Evolutionary conservation across 768 basidiomycete species (phyloP).

Genomic region (Auriculariales sp.): DNA sequence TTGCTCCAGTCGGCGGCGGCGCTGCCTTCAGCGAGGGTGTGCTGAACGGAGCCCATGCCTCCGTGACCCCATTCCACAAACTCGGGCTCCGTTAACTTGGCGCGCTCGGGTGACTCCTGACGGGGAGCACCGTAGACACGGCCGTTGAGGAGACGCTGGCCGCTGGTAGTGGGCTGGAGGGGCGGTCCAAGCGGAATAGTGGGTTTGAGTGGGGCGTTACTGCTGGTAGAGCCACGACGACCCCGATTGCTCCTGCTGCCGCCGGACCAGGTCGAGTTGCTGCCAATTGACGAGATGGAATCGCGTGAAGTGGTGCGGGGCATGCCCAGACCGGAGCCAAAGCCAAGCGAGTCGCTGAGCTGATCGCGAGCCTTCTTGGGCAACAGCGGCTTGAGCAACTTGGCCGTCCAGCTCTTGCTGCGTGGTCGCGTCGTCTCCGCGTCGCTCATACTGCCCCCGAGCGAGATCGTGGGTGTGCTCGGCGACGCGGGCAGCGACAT

Average conservation of each 20-base stretch:
- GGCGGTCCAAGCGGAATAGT: slow-evolving; percentile 6
- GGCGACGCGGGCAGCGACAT: background rate
- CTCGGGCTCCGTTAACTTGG: slow-evolving; percentile 38
- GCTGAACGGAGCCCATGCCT: slow-evolving; percentile 51
- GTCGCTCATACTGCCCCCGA: background rate
- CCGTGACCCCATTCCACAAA: slow-evolving; percentile 92
- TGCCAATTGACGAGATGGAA: background rate
- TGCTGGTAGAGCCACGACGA: background rate
- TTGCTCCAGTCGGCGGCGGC: slow-evolving; percentile 21
- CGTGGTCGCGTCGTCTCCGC: background rate
- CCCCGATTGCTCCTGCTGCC: too few species aligned
- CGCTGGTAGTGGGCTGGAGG: slow-evolving; percentile 15
- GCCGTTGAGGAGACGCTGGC: slow-evolving; percentile 69
- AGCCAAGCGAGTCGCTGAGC: slow-evolving; percentile 17
- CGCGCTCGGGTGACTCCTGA: background rate
- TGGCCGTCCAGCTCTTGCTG: background rate
- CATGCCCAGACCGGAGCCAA: slow-evolving; percentile 7
- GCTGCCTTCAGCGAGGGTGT: slow-evolving; percentile 13
- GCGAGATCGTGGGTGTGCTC: background rate
- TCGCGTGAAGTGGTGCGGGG: background rate
- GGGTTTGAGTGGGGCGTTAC: background rate
- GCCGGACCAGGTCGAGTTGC: background rate
- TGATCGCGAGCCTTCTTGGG: slow-evolving; percentile 20
- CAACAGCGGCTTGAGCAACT: background rate
- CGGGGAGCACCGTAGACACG: slow-evolving; percentile 51